phyloP scores from a whole-genome alignment of 164 flowering plant species.

The Saururus chinensis region DNA sequence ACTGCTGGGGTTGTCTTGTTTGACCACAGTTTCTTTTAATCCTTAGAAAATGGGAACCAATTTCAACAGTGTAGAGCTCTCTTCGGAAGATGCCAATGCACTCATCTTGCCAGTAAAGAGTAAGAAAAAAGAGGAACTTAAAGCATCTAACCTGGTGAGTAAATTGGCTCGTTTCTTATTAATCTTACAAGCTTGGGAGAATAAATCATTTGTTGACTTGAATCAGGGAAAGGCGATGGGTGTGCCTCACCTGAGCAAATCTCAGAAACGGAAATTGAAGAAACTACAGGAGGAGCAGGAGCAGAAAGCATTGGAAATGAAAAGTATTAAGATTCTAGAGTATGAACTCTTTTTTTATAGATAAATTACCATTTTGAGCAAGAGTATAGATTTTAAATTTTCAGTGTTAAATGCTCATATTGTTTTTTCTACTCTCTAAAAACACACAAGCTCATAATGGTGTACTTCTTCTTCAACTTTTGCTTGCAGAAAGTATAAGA shows the following conservation, averaged over 20 bases:
- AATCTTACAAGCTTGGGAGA: not conserved
- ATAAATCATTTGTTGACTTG: not conserved
- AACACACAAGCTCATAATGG: not conserved
- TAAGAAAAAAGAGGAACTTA: constrained; percentile 17
- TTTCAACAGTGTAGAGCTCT: not conserved
- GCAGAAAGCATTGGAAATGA: constrained; percentile 24
- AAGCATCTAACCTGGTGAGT: constrained; percentile 23
- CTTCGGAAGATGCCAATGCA: constrained; percentile 35
- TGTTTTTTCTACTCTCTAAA: not conserved
- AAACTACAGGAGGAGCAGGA: constrained; percentile 78
- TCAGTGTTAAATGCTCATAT: not conserved
- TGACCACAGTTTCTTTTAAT: no score
- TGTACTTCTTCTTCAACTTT: constrained; percentile 2
- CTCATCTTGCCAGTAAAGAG: constrained; percentile 35
- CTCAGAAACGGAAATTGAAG: constrained; percentile 65
- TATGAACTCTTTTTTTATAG: constrained; percentile 22
- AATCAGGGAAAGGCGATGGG: constrained; percentile 10
- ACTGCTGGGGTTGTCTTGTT: no score
- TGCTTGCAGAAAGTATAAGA: constrained; percentile 57
- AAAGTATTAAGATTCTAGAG: constrained; percentile 55
- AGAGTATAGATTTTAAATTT: not conserved
- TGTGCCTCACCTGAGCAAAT: constrained; percentile 31
- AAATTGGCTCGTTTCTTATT: not conserved
- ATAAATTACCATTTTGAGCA: not conserved
- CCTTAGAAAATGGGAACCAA: not conserved